Conservation (phyloP, 768 basidiomycete species). For the Pisolithus microcarpus region DNA sequence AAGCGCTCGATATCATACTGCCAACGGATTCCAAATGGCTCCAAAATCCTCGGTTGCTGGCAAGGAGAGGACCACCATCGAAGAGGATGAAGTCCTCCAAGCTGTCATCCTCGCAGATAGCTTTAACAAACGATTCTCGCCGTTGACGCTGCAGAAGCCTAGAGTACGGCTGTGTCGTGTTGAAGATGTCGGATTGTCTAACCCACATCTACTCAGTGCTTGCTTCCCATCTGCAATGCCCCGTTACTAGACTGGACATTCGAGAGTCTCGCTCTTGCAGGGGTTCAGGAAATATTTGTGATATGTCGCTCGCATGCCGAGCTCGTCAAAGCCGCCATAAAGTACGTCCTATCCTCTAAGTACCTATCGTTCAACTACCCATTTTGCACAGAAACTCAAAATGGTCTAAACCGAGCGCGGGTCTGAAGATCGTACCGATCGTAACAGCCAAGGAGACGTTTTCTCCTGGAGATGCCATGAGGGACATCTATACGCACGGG, state of each 20-base stretch:
- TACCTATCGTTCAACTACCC: not conserved
- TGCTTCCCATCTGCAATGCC: conserved; percentile 90
- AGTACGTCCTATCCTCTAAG: conserved; percentile 36
- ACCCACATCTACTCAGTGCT: conserved; percentile 48
- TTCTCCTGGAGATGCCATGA: conserved; percentile 87
- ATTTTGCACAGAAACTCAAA: conserved; percentile 54
- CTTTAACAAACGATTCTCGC: conserved; percentile 89
- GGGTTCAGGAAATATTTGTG: conserved; percentile 94
- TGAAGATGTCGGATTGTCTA: conserved; percentile 9
- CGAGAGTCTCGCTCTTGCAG: conserved; percentile 88
- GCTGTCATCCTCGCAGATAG: conserved; percentile 95
- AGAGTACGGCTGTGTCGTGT: conserved; percentile 46
- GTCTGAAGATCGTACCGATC: conserved; percentile 78
- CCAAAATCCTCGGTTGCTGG: conserved; percentile 47
- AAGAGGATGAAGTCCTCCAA: conserved; percentile 83
- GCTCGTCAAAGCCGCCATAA: conserved; percentile 77
- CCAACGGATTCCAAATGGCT: no score
- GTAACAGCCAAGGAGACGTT: conserved; percentile 81
- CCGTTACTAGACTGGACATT: conserved; percentile 95
- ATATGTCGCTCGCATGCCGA: conserved; percentile 88
- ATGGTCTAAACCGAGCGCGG: conserved; percentile 76
- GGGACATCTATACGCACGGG: conserved; percentile 88
- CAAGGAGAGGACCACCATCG: conserved; percentile 60
- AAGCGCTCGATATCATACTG: conserved; percentile 1
- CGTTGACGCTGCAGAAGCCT: conserved; percentile 81